Base-by-base conservation (phyloP, 2,329 filamentous ascomycete genomes). In the Rhexocercosporidium sp. region DNA sequence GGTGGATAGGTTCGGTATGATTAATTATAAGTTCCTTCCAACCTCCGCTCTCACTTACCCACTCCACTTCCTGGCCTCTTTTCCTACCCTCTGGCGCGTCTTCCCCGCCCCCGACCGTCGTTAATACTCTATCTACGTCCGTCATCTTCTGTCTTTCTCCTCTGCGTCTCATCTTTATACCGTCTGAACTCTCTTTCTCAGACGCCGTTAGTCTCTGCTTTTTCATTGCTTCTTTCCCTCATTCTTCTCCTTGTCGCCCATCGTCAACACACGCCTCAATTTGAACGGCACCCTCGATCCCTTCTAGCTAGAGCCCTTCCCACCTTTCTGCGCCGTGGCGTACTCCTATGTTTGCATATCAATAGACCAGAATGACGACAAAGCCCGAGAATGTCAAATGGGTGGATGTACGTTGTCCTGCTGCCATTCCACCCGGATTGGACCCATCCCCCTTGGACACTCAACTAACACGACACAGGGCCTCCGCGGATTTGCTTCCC, bases 401-500 rank as follows among this genome's bases (percentile, higher is more conserved):
- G 85, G 85, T 87, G 47, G 85, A 87, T 81, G 85, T 87, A 79
- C 77, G 84, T 82, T 20, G 39, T 29, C n/a, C 29, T 64, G 59
- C 46, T 14, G 25, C 25, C 9, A 37, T 29, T 51, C 25, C 22
- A 47, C 37, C 53, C 25, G 27, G 63, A 53, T 53, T 63, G n/a
- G 34, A 31, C 34, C 11, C 41, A 49, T 20, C 22, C 25, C 25
- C 47, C 37, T 34, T 22, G 46, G 63, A 62, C 20, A 49, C 46
- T 46, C 31, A 25, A 62, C 56, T 67, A n/a, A 70, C 37, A 46
- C n/a, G 39, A 3, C 16, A 39, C 70, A 87, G 85, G 85, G 85
- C 71, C 81, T 88, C 18, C 83, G 85, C 65, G 85, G 85, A 70
- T 79, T 87, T 62, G 85, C 85, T 47, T 86, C 85, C 3, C 76